Conservation (phyloP, 176 grass and related monocot genomes). For the Oryza australiensis region DNA sequence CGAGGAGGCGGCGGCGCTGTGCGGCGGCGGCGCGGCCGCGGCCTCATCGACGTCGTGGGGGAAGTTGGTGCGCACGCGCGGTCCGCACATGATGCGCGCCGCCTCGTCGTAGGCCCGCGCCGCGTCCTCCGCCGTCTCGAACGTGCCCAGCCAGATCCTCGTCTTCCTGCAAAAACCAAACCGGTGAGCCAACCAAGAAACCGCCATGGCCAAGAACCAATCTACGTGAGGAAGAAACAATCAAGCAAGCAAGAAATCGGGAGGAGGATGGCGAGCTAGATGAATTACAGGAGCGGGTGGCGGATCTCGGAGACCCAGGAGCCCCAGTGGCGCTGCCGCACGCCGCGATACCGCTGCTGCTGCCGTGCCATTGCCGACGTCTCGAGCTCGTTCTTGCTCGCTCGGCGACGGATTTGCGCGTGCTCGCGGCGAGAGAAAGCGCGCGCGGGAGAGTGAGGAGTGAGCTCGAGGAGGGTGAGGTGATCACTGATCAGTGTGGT, state of each 20-base stretch:
- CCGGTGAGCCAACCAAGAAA: neutral
- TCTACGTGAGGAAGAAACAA: neutral
- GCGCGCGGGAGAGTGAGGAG: neutral
- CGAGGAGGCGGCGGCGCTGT: neutral
- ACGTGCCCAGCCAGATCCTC: constrained; percentile 98
- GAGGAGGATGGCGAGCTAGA: neutral
- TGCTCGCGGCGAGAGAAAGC: neutral
- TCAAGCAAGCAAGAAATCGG: neutral
- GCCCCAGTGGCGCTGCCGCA: constrained; percentile 95
- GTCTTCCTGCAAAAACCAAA: constrained; percentile 62
- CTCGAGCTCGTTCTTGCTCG: neutral
- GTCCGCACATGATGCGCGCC: constrained; percentile 89
- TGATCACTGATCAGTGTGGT: constrained; percentile 24
- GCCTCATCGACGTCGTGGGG: constrained; percentile 21
- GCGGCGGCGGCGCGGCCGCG: neutral
- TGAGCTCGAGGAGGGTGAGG: neutral
- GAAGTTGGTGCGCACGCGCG: constrained; percentile 85
- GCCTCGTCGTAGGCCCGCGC: constrained; percentile 98
- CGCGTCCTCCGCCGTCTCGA: constrained; percentile 94
- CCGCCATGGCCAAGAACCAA: neutral
- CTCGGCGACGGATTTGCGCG: neutral
- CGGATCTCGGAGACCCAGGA: constrained; percentile 99
- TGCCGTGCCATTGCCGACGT: constrained; percentile 48
- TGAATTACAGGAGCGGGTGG: constrained; percentile 84
- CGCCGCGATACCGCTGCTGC: constrained; percentile 81